A percentile compares a stretch with the other conserved stretches of the same genome.
Evolutionary conservation across 148 eudicot genomes (phyloP).

Genomic region (Rhododendron henanense): DNA sequence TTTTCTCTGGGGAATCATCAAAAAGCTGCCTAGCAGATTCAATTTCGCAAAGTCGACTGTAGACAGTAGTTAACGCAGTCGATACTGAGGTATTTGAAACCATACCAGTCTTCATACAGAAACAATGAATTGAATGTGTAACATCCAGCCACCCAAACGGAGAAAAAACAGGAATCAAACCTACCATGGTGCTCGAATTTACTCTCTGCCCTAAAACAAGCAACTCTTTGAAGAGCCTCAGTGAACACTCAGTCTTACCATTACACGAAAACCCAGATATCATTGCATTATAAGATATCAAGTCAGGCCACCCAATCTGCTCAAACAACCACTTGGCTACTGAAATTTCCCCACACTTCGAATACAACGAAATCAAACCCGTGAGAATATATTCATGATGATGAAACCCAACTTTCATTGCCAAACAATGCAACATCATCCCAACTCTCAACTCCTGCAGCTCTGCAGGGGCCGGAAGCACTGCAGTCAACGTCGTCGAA

Average conservation of each 20-base stretch:
- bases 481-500: constrained; percentile 57
- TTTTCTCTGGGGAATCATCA: constrained; percentile 56
- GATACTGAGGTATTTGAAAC: constrained; percentile 48
- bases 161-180: constrained; percentile 55
- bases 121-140: constrained; percentile 42
- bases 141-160: constrained; percentile 60
- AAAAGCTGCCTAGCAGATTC: constrained; percentile 63
- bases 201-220: constrained; percentile 41
- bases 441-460: constrained; percentile 59
- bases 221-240: constrained; percentile 49
- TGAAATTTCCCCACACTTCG: constrained; percentile 57
- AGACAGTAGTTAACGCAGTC: constrained; percentile 70
- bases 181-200: constrained; percentile 63
- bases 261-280: constrained; percentile 65
- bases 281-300: constrained; percentile 74
- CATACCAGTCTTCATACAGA: constrained; percentile 49
- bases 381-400: constrained; percentile 52
- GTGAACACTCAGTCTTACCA: constrained; percentile 35
- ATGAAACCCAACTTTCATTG: constrained; percentile 48
- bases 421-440: constrained; percentile 57
- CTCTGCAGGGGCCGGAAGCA: constrained; percentile 63
- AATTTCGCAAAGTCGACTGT: constrained; percentile 58
- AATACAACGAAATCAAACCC: constrained; percentile 63
- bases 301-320: constrained; percentile 48
- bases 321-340: constrained; percentile 51